A percentile compares a stretch with the other conserved stretches of the same genome.
Evolutionary conservation across 2,329 filamentous ascomycete genomes (phyloP).

Genomic region (Corinectria fuckeliana): DNA sequence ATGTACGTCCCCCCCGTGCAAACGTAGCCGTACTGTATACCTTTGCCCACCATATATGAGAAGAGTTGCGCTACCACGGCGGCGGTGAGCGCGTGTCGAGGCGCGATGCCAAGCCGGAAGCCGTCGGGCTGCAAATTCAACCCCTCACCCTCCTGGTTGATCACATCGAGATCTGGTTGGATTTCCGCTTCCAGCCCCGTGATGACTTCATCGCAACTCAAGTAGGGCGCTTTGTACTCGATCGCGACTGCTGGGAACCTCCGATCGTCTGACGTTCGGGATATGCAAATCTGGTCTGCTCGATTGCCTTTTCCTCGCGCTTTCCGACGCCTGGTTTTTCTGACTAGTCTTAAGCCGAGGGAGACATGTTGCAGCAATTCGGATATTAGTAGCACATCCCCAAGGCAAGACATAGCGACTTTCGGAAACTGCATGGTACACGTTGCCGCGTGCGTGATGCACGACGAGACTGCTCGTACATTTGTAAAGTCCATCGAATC

Average conservation of each 20-base stretch:
- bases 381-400: too few species aligned
- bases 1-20: constrained; percentile 43
- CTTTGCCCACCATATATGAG: constrained; percentile 47
- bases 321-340: constrained; percentile 18
- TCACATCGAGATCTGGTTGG: constrained; percentile 38
- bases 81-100: constrained; percentile 44
- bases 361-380: too few species aligned
- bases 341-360: too few species aligned
- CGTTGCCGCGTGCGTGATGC: too few species aligned
- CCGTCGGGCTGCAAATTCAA: constrained; percentile 39
- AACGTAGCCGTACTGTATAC: constrained; percentile 46
- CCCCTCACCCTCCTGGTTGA: constrained; percentile 43
- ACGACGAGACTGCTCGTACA: too few species aligned
- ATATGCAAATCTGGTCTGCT: constrained; percentile 43
- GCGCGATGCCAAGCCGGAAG: constrained; percentile 41
- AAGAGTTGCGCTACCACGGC: constrained; percentile 49
- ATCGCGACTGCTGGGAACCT: constrained; percentile 40
- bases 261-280: constrained; percentile 11
- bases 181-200: constrained; percentile 44
- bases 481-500: too few species aligned
- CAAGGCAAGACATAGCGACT: too few species aligned
- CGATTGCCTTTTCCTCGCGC: constrained; percentile 37
- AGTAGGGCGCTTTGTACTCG: constrained; percentile 47
- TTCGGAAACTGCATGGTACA: too few species aligned
- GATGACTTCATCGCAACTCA: constrained; percentile 42